Conservation (phyloP, 1,139 yeast genomes). For the Yamadazyma dushanensis region DNA sequence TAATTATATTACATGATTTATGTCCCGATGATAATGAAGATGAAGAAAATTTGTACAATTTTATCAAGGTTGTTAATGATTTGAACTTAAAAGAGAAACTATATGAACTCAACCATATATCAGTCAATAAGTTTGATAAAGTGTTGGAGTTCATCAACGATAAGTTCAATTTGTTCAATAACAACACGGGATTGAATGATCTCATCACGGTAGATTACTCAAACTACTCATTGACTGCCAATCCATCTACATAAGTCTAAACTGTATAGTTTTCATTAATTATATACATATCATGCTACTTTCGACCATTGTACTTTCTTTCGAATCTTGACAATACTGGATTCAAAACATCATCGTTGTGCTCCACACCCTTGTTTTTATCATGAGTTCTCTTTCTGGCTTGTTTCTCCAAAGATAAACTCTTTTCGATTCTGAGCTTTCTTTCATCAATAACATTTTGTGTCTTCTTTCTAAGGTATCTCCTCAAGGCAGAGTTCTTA, state of each 20-base stretch:
- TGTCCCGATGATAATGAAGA: slow-evolving; percentile 12
- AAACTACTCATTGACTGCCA: slow-evolving; percentile 33
- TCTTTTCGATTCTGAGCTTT: slow-evolving; percentile 75
- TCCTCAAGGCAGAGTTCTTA: slow-evolving; percentile 81
- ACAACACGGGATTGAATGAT: slow-evolving; percentile 30
- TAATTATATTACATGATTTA: slow-evolving; percentile 53
- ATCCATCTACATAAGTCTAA: slow-evolving; percentile 11
- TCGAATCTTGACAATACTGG: slow-evolving; percentile 59
- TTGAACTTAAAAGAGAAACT: slow-evolving; percentile 47
- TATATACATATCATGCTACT: slow-evolving; percentile 1
- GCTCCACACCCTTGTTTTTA: slow-evolving; percentile 51
- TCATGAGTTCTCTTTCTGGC: slow-evolving; percentile 58
- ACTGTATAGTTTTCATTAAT: not conserved
- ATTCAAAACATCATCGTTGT: slow-evolving; percentile 52
- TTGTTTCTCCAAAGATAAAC: slow-evolving; percentile 71
- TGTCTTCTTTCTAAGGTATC: slow-evolving; percentile 79
- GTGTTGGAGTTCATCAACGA: slow-evolving; percentile 46
- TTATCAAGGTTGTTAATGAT: slow-evolving; percentile 34
- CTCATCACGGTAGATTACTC: slow-evolving; percentile 49
- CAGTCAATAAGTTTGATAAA: slow-evolving; percentile 50
- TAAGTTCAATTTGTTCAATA: slow-evolving; percentile 11
- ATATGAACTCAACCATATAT: slow-evolving; percentile 55
- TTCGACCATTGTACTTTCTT: slow-evolving; percentile 1
- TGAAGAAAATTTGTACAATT: slow-evolving; percentile 25
- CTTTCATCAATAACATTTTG: slow-evolving; percentile 89